Conservation (phyloP, 192 early-diverging fungal species). For the Rhizophagus clarus region DNA sequence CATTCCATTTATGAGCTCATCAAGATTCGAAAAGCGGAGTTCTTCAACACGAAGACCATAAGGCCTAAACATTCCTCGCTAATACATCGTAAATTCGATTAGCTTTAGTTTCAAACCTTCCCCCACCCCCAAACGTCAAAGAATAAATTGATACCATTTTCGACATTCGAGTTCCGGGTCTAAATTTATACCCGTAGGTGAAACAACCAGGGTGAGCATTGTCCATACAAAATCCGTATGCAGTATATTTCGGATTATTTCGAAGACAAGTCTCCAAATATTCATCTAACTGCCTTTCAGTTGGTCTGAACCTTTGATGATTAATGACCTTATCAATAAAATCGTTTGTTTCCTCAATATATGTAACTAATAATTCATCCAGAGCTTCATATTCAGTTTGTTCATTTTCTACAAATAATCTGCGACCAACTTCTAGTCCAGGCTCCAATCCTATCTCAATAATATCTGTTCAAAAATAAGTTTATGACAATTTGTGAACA, state of each 20-base stretch:
- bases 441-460: slow-evolving; percentile 56
- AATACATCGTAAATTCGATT: not conserved
- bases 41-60: not conserved
- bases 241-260: slow-evolving; percentile 66
- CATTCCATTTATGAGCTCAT: not conserved
- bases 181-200: slow-evolving; percentile 46
- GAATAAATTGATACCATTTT: not conserved
- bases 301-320: slow-evolving; percentile 79
- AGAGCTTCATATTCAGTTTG: slow-evolving; percentile 76
- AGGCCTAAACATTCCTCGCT: not conserved
- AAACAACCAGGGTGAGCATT: slow-evolving; percentile 72
- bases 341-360: slow-evolving; percentile 81
- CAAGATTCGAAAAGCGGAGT: not conserved
- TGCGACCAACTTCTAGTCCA: slow-evolving; percentile 67
- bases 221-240: slow-evolving; percentile 80
- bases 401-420: slow-evolving; percentile 63
- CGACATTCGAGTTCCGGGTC: not conserved
- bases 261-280: slow-evolving; percentile 49
- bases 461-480: slow-evolving; percentile 53
- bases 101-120: not conserved
- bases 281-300: slow-evolving; percentile 46
- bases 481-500: not conserved
- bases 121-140: not conserved
- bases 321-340: slow-evolving; percentile 70
- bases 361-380: slow-evolving; percentile 88